These are phyloP conservation scores for Sporothrix euskadiensis DNA, from an alignment of 2,329 filamentous ascomycete genomes.

Conservation along the genomic window DNA sequence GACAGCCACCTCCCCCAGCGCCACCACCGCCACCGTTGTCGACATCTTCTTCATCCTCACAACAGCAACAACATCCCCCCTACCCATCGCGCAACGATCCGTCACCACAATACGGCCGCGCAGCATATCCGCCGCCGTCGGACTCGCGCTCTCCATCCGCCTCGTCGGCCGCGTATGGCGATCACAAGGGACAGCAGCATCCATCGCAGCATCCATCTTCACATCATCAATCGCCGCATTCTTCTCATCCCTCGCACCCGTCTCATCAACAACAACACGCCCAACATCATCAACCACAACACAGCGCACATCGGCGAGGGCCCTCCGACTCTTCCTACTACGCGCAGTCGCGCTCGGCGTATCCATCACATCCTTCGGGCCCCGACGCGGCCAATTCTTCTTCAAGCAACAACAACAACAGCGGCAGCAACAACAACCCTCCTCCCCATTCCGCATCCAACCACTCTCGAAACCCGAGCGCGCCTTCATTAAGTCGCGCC, in stretches of 20 bases:
- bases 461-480: constrained; percentile 48
- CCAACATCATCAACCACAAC: constrained; percentile 21
- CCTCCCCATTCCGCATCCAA: constrained; percentile 37
- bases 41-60: constrained; percentile 19
- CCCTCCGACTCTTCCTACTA: constrained; percentile 49
- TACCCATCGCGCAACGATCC: constrained; percentile 40
- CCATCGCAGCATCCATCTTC: neutral
- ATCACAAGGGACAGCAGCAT: constrained; percentile 34
- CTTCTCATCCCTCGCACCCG: constrained; percentile 33
- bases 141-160: constrained; percentile 33
- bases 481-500: constrained; percentile 44
- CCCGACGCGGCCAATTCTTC: neutral
- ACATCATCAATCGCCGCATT: constrained; percentile 5
- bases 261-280: constrained; percentile 27
- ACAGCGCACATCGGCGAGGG: constrained; percentile 39
- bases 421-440: neutral
- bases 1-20: constrained; percentile 39
- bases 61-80: constrained; percentile 37
- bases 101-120: constrained; percentile 39
- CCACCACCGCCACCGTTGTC: constrained; percentile 29
- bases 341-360: constrained; percentile 41
- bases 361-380: constrained; percentile 37
- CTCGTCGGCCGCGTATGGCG: constrained; percentile 36
- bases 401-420: neutral
- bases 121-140: constrained; percentile 36